Percentiles rank a stretch among this genome's conserved stretches.
Conservation (phyloP, 2,329 filamentous ascomycete species). For the Penicillium digitatum region DNA sequence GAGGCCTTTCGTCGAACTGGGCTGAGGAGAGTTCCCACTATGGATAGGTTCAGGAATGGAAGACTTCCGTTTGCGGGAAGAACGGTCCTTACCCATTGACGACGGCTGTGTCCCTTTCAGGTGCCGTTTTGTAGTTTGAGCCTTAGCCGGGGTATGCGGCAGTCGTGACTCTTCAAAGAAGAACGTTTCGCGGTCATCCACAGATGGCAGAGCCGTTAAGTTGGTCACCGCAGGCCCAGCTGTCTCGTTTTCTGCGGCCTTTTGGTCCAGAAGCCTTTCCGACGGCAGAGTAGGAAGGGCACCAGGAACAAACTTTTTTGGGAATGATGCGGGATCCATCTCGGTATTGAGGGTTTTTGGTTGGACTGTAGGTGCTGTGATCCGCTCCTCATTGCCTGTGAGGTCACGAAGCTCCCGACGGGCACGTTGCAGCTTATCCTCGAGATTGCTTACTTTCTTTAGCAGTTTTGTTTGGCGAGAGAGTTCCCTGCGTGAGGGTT, state of each 20-base stretch:
- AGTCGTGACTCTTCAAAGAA: constrained; percentile 11
- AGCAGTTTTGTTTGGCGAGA: constrained; percentile 55
- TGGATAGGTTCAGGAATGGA: constrained; percentile 29
- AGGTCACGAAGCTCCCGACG: constrained; percentile 52
- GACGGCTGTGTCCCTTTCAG: constrained; percentile 16
- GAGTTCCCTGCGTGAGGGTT: constrained; percentile 55
- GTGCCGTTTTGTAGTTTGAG: constrained; percentile 16
- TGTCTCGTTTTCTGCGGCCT: constrained; percentile 18
- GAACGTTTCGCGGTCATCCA: constrained; percentile 14
- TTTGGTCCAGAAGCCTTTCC: constrained; percentile 42
- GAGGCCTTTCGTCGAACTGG: constrained; percentile 16
- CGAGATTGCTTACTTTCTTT: constrained; percentile 59
- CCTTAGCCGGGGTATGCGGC: background rate
- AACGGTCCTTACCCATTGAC: constrained; percentile 28
- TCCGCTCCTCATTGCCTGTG: constrained; percentile 38
- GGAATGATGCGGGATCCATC: constrained; percentile 25
- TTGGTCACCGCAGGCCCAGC: constrained; percentile 7
- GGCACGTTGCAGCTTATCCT: constrained; percentile 55
- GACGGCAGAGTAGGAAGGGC: constrained; percentile 45
- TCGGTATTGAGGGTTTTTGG: constrained; percentile 22
- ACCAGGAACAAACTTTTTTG: constrained; percentile 41
- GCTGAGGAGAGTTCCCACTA: constrained; percentile 22
- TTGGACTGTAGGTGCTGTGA: constrained; percentile 12
- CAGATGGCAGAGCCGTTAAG: constrained; percentile 14
- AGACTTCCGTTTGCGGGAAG: constrained; percentile 37